Conservation (phyloP, 2,329 filamentous ascomycete genomes). For the Ophiostoma sp. region DNA sequence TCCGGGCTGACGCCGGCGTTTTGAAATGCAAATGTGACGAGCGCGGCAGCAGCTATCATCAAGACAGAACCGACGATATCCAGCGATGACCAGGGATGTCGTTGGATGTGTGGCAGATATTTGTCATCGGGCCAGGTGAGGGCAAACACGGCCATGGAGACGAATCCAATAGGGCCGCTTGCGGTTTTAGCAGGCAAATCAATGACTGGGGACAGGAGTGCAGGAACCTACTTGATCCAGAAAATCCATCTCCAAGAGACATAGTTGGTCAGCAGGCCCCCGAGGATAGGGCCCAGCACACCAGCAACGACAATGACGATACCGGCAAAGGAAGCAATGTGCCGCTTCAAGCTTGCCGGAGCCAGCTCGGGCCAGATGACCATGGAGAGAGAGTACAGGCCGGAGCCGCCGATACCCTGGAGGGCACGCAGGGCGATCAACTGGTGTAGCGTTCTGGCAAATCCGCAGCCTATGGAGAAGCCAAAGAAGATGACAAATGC, state of each 20-base stretch:
- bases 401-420: conserved; percentile 49
- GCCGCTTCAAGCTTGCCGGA: conserved; percentile 37
- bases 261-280: conserved; percentile 47
- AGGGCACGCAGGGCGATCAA: conserved; percentile 46
- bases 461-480: conserved; percentile 53
- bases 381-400: conserved; percentile 53
- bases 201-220: neutral
- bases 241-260: conserved; percentile 52
- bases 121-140: conserved; percentile 45
- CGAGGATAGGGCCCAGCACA: conserved; percentile 48
- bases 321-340: conserved; percentile 45
- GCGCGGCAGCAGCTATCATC: conserved; percentile 47
- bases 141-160: conserved; percentile 44
- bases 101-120: conserved; percentile 37
- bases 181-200: neutral
- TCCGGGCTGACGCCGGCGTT: conserved; percentile 38
- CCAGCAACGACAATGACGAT: conserved; percentile 45
- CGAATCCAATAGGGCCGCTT: conserved; percentile 47
- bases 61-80: conserved; percentile 51
- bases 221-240: conserved; percentile 49
- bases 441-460: conserved; percentile 39
- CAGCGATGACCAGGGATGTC: conserved; percentile 44
- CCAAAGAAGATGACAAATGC: conserved; percentile 50
- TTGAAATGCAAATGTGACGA: conserved; percentile 56
- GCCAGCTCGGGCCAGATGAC: conserved; percentile 49